A percentile compares a stretch with the other conserved stretches of the same genome.
Evolutionary conservation across 208 protist species (phyloP).

Genomic region (Crithidia acanthocephali): DNA sequence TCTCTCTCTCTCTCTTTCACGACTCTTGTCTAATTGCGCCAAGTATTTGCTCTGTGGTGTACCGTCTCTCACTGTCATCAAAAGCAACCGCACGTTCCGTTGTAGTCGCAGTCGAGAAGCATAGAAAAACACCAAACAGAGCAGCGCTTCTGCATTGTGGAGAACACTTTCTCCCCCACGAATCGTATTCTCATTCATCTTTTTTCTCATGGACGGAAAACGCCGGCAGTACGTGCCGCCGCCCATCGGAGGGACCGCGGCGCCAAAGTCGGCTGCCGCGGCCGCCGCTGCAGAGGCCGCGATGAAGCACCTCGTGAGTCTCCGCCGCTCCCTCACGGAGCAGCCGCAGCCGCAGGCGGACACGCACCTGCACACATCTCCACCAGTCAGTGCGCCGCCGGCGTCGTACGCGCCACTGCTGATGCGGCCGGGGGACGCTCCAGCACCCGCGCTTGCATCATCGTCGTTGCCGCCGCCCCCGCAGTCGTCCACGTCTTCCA

Average conservation of each 20-base stretch:
- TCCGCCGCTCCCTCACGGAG: conserved; percentile 10
- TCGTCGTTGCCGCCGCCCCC: neutral
- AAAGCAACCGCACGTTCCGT: no score
- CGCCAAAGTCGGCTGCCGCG: conserved; percentile 7
- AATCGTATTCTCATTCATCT: no score
- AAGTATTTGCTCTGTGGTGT: neutral
- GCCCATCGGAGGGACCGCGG: conserved; percentile 6
- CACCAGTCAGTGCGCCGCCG: no score
- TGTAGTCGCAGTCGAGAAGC: no score
- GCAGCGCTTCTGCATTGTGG: no score
- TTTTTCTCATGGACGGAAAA: conserved; percentile 20
- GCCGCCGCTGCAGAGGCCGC: conserved; percentile 24
- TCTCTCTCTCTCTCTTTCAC: neutral
- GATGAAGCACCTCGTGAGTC: conserved; percentile 13
- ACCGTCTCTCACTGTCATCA: no score
- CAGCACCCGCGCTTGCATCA: no score
- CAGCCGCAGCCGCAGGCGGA: conserved; percentile 1
- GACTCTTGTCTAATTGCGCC: neutral
- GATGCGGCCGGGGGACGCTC: neutral
- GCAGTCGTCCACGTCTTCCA: neutral
- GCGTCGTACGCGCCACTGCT: neutral
- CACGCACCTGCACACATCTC: no score
- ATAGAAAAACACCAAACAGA: no score
- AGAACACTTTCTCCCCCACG: no score
- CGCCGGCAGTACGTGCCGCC: conserved; percentile 30